phyloP scores from a whole-genome alignment of 2,329 filamentous ascomycete genomes.

The Diaporthe eres region DNA sequence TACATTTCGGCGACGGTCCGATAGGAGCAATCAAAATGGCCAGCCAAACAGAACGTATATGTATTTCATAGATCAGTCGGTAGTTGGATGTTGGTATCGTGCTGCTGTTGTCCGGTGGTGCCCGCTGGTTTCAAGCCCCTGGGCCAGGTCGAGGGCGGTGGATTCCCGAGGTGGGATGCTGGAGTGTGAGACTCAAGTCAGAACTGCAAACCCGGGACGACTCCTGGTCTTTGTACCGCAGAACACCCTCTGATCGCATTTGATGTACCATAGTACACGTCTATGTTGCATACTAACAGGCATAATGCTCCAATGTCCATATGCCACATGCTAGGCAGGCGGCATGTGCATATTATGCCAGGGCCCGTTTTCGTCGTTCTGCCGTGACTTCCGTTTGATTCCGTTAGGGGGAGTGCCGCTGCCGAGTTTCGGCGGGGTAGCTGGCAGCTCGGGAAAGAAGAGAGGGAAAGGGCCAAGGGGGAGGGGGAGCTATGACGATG shows the following conservation, averaged over 20 bases:
- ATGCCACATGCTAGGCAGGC: neutral
- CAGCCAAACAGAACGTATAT: neutral
- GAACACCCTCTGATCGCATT: neutral
- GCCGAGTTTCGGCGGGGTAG: conserved; percentile 35
- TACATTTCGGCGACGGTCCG: conserved; percentile 27
- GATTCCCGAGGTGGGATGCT: conserved; percentile 11
- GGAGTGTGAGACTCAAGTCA: neutral
- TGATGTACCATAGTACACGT: neutral
- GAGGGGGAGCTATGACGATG: conserved; percentile 37
- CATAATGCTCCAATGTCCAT: neutral
- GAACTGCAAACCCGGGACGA: neutral
- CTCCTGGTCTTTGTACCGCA: neutral
- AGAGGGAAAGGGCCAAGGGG: conserved; percentile 1
- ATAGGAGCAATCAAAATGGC: neutral
- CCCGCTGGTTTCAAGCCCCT: conserved; percentile 4
- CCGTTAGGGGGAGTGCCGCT: conserved; percentile 18
- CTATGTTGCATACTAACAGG: neutral
- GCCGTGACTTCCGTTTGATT: conserved; percentile 24
- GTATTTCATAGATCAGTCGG: neutral
- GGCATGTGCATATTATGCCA: neutral
- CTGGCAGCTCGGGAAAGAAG: conserved; percentile 33
- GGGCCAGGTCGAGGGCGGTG: conserved; percentile 4
- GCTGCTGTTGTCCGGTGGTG: neutral
- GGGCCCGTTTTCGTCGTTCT: conserved; percentile 6
- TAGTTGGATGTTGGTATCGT: neutral